These are phyloP conservation scores for Chiua sp. DNA, from an alignment of 1,284 basidiomycete genomes.

Conservation along the genomic window DNA sequence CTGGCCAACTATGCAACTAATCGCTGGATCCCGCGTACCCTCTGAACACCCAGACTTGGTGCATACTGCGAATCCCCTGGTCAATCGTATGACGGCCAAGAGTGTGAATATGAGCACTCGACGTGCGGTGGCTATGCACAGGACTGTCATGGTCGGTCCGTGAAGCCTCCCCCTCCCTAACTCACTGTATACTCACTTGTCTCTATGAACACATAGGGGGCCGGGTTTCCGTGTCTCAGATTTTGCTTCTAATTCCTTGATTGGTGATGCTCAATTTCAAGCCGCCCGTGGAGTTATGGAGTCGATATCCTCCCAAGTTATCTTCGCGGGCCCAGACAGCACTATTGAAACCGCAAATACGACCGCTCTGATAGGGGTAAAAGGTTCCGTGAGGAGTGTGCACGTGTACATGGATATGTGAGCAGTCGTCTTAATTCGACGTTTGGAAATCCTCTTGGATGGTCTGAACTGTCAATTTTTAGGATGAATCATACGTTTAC, in stretches of 20 bases:
- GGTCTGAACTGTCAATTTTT: conserved; percentile 4
- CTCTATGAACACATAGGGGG: conserved; percentile 47
- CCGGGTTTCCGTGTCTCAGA: conserved; percentile 76
- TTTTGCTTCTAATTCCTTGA: conserved; percentile 73
- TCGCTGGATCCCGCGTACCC: neutral
- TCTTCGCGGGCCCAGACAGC: conserved; percentile 26
- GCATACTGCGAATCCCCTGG: conserved; percentile 82
- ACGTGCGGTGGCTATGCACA: conserved; percentile 75
- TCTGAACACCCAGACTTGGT: conserved; percentile 51
- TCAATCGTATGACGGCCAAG: conserved; percentile 64
- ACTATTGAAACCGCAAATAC: conserved; percentile 33
- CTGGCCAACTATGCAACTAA: neutral
- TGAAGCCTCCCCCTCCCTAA: conserved; percentile 3
- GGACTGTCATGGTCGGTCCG: conserved; percentile 74
- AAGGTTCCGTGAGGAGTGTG: conserved; percentile 66
- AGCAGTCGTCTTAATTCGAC: conserved; percentile 18
- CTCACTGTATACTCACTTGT: neutral
- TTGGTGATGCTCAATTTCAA: conserved; percentile 68
- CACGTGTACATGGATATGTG: conserved; percentile 75
- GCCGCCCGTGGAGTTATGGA: conserved; percentile 69
- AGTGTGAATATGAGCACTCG: conserved; percentile 69
- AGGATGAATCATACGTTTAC: conserved; percentile 71
- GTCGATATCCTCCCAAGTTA: conserved; percentile 13
- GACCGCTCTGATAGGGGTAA: conserved; percentile 45
- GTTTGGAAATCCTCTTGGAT: neutral